These are phyloP conservation scores for Russula lepida DNA, from an alignment of 768 basidiomycete genomes.

Conservation along the genomic window DNA sequence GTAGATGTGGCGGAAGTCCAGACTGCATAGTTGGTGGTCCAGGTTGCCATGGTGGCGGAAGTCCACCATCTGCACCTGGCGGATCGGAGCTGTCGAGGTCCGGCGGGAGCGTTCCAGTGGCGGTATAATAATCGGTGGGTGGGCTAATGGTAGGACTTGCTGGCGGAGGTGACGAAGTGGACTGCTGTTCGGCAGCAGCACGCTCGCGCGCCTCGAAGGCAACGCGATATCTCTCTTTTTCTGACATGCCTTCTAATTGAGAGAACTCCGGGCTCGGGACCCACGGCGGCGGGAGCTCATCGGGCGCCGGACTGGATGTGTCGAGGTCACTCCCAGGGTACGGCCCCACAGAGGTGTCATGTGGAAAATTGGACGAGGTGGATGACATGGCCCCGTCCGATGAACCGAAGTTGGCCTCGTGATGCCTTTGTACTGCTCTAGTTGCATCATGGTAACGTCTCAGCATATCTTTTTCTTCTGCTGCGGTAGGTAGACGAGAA, in stretches of 20 bases:
- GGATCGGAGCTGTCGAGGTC: constrained; percentile 34
- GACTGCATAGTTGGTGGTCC: constrained; percentile 19
- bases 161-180: constrained; percentile 20
- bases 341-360: not conserved
- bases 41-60: constrained; percentile 25
- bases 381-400: constrained; percentile 23
- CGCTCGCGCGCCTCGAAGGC: constrained; percentile 63
- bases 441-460: constrained; percentile 28
- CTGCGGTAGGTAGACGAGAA: constrained; percentile 15
- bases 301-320: not conserved
- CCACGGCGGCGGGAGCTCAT: constrained; percentile 22
- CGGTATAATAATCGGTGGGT: constrained; percentile 13
- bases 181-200: constrained; percentile 30
- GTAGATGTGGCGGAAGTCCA: constrained; percentile 24
- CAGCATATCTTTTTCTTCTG: constrained; percentile 28
- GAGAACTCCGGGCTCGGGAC: constrained; percentile 19
- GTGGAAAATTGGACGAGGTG: constrained; percentile 2
- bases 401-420: constrained; percentile 17
- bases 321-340: not conserved
- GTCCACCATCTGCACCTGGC: constrained; percentile 21
- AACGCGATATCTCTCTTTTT: constrained; percentile 63
- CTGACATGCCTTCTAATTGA: constrained; percentile 29
- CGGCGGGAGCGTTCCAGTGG: not conserved
- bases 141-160: not conserved
- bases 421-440: constrained; percentile 23